These are phyloP conservation scores for Metschnikowia santaceciliae DNA, from an alignment of 805 yeast genomes.

Conservation along the genomic window DNA sequence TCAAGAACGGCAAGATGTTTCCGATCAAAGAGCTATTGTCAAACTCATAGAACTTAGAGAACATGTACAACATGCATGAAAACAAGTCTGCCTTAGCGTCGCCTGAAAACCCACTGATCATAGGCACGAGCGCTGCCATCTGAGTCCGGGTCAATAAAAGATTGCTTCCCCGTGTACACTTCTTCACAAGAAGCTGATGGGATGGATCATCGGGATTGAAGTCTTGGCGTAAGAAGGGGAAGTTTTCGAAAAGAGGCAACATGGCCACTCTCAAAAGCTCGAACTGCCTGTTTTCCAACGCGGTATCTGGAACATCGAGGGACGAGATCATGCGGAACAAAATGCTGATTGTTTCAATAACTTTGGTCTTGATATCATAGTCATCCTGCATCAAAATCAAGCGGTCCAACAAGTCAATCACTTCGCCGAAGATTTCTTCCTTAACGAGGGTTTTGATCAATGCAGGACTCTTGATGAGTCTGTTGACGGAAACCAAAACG, in stretches of 20 bases:
- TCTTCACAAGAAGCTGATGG: slow-evolving; percentile 24
- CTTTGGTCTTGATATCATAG: slow-evolving; percentile 54
- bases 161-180: slow-evolving; percentile 34
- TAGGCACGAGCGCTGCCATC: slow-evolving; percentile 52
- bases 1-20: slow-evolving; percentile 43
- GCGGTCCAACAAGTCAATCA: slow-evolving; percentile 72
- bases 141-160: slow-evolving; percentile 44
- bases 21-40: slow-evolving; percentile 42
- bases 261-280: slow-evolving; percentile 72
- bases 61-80: slow-evolving; percentile 62
- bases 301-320: slow-evolving; percentile 29
- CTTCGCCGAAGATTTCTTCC: slow-evolving; percentile 68
- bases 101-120: slow-evolving; percentile 59
- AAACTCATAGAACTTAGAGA: slow-evolving; percentile 52
- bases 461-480: slow-evolving; percentile 53
- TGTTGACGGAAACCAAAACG: slow-evolving; percentile 45
- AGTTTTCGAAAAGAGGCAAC: slow-evolving; percentile 53
- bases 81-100: slow-evolving; percentile 66
- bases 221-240: slow-evolving; percentile 57
- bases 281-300: slow-evolving; percentile 33
- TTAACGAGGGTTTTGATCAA: slow-evolving; percentile 59
- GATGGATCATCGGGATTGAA: slow-evolving; percentile 28
- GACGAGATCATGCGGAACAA: slow-evolving; percentile 26
- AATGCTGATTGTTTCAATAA: slow-evolving; percentile 34
- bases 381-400: slow-evolving; percentile 59